phyloP scores from a whole-genome alignment of 177 flowering plant species.

The Vitis hybrid region DNA sequence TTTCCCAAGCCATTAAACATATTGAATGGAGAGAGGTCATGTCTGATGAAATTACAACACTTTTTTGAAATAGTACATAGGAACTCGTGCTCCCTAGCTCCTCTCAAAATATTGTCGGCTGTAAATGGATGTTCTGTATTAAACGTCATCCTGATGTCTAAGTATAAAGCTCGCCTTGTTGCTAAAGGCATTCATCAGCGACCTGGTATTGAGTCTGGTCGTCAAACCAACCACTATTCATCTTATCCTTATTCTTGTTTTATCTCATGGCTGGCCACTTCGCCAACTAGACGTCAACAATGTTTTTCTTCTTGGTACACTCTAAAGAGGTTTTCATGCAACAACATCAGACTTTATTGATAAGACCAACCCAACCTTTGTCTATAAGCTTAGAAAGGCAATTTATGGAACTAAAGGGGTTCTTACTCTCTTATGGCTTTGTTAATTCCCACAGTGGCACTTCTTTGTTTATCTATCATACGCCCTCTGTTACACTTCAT shows the following conservation, averaged over 20 bases:
- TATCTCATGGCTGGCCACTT: neutral
- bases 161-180: constrained; percentile 1
- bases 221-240: constrained; percentile 5
- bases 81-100: neutral
- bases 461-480: too few species aligned
- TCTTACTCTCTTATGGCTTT: too few species aligned
- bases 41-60: neutral
- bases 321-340: neutral
- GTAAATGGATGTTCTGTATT: constrained; percentile 3
- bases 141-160: neutral
- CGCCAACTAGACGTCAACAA: constrained; percentile 8
- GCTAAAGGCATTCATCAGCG: neutral
- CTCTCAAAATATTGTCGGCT: neutral
- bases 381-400: neutral
- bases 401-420: neutral
- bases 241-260: neutral
- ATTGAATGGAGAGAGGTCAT: neutral
- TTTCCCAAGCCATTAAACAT: neutral
- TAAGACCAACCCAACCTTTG: neutral
- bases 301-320: neutral
- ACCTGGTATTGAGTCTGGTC: neutral
- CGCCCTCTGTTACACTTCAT: too few species aligned
- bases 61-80: neutral
- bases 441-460: too few species aligned
- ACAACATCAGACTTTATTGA: constrained; percentile 3